Conservation (phyloP, 2,329 filamentous ascomycete species). For the Colletotrichum australisinense region DNA sequence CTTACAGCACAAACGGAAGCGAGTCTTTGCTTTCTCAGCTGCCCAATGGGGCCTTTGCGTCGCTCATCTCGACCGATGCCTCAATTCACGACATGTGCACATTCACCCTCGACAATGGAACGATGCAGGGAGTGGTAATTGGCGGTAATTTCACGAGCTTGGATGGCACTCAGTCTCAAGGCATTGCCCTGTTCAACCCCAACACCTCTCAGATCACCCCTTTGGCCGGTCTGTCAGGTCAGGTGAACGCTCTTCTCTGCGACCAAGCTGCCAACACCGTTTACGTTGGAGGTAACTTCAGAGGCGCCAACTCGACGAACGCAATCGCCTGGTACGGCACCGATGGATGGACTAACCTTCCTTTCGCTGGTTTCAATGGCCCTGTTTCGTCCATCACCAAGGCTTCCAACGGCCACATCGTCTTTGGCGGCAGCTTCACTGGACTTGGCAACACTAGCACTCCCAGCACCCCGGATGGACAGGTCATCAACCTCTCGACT, state of each 20-base stretch:
- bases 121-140: conserved; percentile 79
- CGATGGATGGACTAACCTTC: conserved; percentile 80
- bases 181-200: conserved; percentile 85
- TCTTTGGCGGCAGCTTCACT: conserved; percentile 93
- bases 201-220: conserved; percentile 76
- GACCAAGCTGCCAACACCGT: conserved; percentile 82
- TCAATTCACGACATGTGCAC: conserved; percentile 91
- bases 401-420: conserved; percentile 82
- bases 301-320: conserved; percentile 84
- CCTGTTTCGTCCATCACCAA: conserved; percentile 88
- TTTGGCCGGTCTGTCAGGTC: conserved; percentile 84
- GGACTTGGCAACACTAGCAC: conserved; percentile 84
- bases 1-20: conserved; percentile 79
- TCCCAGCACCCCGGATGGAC: conserved; percentile 74
- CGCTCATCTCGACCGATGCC: conserved; percentile 81
- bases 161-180: conserved; percentile 78
- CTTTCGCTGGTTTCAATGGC: conserved; percentile 95
- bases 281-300: conserved; percentile 91
- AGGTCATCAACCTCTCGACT: conserved; percentile 86
- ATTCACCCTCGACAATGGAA: conserved; percentile 75
- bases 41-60: conserved; percentile 85
- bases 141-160: conserved; percentile 97
- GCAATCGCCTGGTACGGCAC: conserved; percentile 83
- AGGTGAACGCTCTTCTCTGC: conserved; percentile 85
- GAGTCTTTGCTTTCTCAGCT: conserved; percentile 84